Percentiles rank a stretch among this genome's conserved stretches.
Conservation (phyloP, 768 basidiomycete genomes). For the Sporobolomyces pararoseus region DNA sequence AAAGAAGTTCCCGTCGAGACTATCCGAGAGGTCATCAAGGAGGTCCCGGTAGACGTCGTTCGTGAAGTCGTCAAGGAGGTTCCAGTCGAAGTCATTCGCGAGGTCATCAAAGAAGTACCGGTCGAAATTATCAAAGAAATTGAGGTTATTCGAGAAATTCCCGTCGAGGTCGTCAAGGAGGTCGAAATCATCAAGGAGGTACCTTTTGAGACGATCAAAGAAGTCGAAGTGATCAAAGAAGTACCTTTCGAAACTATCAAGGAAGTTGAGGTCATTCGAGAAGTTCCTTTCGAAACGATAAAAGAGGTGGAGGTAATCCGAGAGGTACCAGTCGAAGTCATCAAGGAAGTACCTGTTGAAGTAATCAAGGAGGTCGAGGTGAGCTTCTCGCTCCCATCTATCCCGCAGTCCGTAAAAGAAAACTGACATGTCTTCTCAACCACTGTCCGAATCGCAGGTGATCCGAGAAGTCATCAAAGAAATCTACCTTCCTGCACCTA, state of each 20-base stretch:
- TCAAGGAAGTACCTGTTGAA: conserved; percentile 1
- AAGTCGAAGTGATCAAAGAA: conserved; percentile 35
- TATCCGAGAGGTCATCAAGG: conserved; percentile 20
- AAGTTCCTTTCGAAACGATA: conserved; percentile 44
- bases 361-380: conserved; percentile 28
- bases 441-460: background rate
- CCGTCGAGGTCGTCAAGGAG: background rate
- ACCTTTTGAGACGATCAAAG: conserved; percentile 32
- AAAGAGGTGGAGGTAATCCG: conserved; percentile 4
- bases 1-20: conserved; percentile 13
- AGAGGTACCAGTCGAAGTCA: conserved; percentile 15
- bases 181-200: conserved; percentile 32
- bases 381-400: background rate
- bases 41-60: conserved; percentile 26
- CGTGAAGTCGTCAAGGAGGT: conserved; percentile 20
- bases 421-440: background rate
- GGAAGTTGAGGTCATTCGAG: conserved; percentile 44
- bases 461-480: conserved; percentile 40
- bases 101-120: conserved; percentile 13
- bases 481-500: background rate
- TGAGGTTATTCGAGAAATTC: conserved; percentile 29
- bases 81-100: conserved; percentile 19
- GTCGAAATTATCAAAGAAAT: conserved; percentile 14
- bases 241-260: conserved; percentile 40
- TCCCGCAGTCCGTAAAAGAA: too few relatives aligned